Evolutionary conservation across 2,329 filamentous ascomycete genomes (phyloP), one percentile per base, ranked within the genome.

Genomic region (Didymella pomorum): DNA sequence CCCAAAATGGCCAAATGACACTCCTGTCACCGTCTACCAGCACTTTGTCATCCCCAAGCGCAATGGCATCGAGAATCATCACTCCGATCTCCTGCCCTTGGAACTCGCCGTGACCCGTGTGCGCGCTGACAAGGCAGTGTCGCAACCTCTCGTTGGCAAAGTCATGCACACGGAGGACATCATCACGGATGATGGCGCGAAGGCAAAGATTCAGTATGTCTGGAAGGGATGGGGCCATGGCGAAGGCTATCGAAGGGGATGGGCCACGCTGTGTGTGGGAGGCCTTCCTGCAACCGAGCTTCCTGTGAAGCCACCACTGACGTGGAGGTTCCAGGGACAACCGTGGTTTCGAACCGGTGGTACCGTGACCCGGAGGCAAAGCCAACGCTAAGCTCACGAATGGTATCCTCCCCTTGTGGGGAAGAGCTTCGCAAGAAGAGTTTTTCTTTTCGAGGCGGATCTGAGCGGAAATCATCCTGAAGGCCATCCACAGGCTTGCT

Each of bases 1-100:
- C 20, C 46, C 46, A 8, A 45, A 10, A 8, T 56, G 42, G 41
- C 57, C 51, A 18, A 51, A 37, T 43, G 60, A 63, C 26, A 56
- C 56, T 6, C 53, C 63, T 5, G 29, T 64, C 31, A 56, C 41
- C 21, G 46, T 66, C 4, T 63, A 44, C 53, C 62, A 61, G 31
- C 52, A 61, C 21, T 65, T 60, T 56, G 37, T 31, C 21, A 37
- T 58, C 25, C 37, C 53, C 6, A 52, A 45, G 12, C 11, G 16
- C 4, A 49, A 23, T 10, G 41, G 41, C 3, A 56, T 16, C 7
- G 46, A 45, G 11, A 54, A 57, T 12, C 31, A 46, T 18, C 52
- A 53, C 29, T 67, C 64, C 3, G 43, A 52, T 10, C 52, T 65
- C 12, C 49, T 67, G 2, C 51, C 60, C 31, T 21, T 49, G 18